Percentiles rank a stretch among this genome's conserved stretches.
These are phyloP conservation scores for Clavaria fumosa DNA, from an alignment of 768 basidiomycete species.

Conservation along the genomic window DNA sequence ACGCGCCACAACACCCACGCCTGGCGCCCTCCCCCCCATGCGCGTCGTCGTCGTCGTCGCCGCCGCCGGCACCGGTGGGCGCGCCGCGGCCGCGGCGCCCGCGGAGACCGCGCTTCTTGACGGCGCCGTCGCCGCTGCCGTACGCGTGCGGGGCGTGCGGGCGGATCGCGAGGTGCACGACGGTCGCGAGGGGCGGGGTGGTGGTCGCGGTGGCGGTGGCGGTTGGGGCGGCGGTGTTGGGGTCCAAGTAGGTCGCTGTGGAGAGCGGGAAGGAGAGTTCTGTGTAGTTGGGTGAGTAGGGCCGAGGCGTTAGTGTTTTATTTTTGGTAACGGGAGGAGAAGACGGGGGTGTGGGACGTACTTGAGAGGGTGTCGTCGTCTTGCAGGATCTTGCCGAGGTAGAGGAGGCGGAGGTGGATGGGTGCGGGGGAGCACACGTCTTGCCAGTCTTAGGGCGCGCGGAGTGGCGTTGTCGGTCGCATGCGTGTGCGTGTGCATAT, in stretches of 20 bases:
- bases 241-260: conserved; percentile 7
- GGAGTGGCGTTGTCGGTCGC: too few species aligned
- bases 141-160: conserved; percentile 35
- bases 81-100: too few species aligned
- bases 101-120: conserved; percentile 40
- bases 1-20: background rate
- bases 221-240: conserved; percentile 7
- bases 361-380: conserved; percentile 65
- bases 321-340: conserved; percentile 1
- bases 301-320: background rate
- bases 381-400: conserved; percentile 68
- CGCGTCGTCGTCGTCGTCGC: background rate
- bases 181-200: conserved; percentile 20
- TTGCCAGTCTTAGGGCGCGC: conserved; percentile 80
- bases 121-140: conserved; percentile 31
- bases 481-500: too few species aligned
- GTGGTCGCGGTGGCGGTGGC: background rate
- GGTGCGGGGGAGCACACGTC: conserved; percentile 67
- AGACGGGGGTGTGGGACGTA: conserved; percentile 20
- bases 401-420: conserved; percentile 57
- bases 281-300: background rate
- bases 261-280: conserved; percentile 4
- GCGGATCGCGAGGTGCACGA: conserved; percentile 63
- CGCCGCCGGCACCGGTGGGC: background rate
- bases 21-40: background rate